Percentiles rank a stretch among this genome's conserved stretches.
Conservation (phyloP, 352 stramenopile genomes). For the Phytopythium ostracodes region DNA sequence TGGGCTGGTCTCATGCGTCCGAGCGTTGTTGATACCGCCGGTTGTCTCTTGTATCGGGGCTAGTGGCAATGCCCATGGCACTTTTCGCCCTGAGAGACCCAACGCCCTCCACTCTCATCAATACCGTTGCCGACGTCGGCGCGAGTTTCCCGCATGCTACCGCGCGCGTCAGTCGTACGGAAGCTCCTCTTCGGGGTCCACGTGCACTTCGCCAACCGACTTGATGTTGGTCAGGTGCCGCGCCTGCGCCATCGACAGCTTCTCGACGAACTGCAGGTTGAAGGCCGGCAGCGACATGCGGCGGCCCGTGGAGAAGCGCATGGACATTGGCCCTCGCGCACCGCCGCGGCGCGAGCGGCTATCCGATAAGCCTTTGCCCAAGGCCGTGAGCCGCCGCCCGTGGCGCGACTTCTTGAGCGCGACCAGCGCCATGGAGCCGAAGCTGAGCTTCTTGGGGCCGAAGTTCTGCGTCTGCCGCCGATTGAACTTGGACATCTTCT, state of each 20-base stretch:
- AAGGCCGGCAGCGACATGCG: constrained; percentile 21
- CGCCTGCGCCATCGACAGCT: constrained; percentile 30
- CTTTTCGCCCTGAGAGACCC: no score
- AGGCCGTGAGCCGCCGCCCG: constrained; percentile 11
- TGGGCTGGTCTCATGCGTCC: no score
- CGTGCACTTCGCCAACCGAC: constrained; percentile 24
- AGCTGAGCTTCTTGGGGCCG: constrained; percentile 20
- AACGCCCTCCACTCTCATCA: no score
- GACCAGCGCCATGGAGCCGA: constrained; percentile 12
- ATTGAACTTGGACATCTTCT: constrained; percentile 59
- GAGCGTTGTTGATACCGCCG: no score
- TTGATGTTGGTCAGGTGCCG: constrained; percentile 24
- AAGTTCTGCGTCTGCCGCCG: constrained; percentile 25
- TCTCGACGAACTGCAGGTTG: constrained; percentile 27
- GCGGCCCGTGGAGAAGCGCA: constrained; percentile 15
- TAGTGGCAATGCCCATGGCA: no score
- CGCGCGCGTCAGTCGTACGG: constrained; percentile 15
- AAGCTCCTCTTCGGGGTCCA: constrained; percentile 19
- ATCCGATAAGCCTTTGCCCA: not conserved
- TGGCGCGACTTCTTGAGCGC: constrained; percentile 19
- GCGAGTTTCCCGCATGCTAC: not conserved
- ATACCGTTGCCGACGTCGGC: no score
- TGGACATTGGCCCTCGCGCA: constrained; percentile 3
- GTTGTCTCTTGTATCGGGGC: no score
- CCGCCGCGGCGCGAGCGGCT: not conserved